A percentile compares a stretch with the other conserved stretches of the same genome.
phyloP scores from a whole-genome alignment of 2,329 filamentous ascomycete genomes.

The Hymenoscyphus infarciens region DNA sequence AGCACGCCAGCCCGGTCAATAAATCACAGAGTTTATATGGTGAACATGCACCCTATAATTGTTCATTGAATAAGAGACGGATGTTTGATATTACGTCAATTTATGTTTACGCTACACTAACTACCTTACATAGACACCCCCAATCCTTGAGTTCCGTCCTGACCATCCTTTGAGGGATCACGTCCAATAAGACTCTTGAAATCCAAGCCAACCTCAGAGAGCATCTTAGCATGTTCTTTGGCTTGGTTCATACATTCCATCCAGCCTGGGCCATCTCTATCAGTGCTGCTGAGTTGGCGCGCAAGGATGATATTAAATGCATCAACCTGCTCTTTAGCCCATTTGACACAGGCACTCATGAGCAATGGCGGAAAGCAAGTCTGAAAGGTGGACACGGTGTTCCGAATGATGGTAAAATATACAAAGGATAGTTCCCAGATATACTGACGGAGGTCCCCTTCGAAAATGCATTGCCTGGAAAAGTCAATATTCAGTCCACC shows the following conservation, averaged over 20 bases:
- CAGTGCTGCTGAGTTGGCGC: slow-evolving; percentile 82
- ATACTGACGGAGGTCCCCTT: slow-evolving; percentile 87
- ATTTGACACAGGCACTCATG: slow-evolving; percentile 94
- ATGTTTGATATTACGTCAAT: background rate
- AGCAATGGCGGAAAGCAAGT: slow-evolving; percentile 78
- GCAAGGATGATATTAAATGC: slow-evolving; percentile 80
- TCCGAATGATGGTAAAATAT: slow-evolving; percentile 90
- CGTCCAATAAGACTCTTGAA: slow-evolving; percentile 78
- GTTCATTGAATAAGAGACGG: background rate
- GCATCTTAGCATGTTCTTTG: slow-evolving; percentile 72
- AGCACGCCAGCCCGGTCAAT: background rate
- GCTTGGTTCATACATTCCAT: slow-evolving; percentile 78
- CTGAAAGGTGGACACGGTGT: slow-evolving; percentile 88
- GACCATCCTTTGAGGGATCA: slow-evolving; percentile 37
- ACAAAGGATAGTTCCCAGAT: slow-evolving; percentile 95
- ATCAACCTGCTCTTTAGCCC: slow-evolving; percentile 95
- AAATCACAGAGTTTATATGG: background rate
- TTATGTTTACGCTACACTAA: background rate
- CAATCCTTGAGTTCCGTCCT: slow-evolving; percentile 40
- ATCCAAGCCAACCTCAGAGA: slow-evolving; percentile 84
- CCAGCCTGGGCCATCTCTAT: slow-evolving; percentile 73
- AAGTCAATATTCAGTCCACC: slow-evolving; percentile 9
- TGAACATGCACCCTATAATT: background rate
- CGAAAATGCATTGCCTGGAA: slow-evolving; percentile 85
- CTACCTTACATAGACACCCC: slow-evolving; percentile 16